Percentiles rank a stretch among this genome's conserved stretches.
Conservation (phyloP, 176 grass and related monocot genomes). For the sorghum (Sorghum bicolor) region DNA sequence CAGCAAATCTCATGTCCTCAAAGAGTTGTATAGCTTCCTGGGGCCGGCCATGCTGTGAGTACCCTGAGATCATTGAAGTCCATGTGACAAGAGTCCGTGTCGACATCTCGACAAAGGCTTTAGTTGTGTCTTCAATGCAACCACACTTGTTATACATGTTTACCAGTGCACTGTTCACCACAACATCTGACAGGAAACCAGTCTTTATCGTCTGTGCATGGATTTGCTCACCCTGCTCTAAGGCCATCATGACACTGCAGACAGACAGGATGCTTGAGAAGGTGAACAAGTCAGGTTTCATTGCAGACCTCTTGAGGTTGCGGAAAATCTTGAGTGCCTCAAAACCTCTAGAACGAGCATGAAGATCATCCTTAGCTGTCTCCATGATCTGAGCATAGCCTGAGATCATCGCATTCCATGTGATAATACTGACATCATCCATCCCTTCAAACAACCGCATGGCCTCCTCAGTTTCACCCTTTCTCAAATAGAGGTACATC, state of each 20-base stretch:
- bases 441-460: constrained; percentile 62
- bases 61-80: constrained; percentile 80
- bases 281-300: constrained; percentile 67
- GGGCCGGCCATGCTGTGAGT: constrained; percentile 68
- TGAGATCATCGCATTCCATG: constrained; percentile 75
- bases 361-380: constrained; percentile 57
- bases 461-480: constrained; percentile 54
- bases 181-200: constrained; percentile 66
- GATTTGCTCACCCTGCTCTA: constrained; percentile 74
- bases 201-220: constrained; percentile 73
- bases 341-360: constrained; percentile 47
- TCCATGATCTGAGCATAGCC: no score
- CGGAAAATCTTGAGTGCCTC: constrained; percentile 67
- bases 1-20: constrained; percentile 73
- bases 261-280: constrained; percentile 76
- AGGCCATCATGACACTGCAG: constrained; percentile 73
- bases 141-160: constrained; percentile 96
- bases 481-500: constrained; percentile 76
- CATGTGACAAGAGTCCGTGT: constrained; percentile 64
- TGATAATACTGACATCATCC: constrained; percentile 51
- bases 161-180: constrained; percentile 65
- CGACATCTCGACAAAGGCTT: constrained; percentile 72
- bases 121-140: constrained; percentile 48
- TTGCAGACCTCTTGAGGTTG: constrained; percentile 48
- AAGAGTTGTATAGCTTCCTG: constrained; percentile 73